Evolutionary conservation across 257 asterid genomes (phyloP).

Genomic region (Ajuga chamaepitys): DNA sequence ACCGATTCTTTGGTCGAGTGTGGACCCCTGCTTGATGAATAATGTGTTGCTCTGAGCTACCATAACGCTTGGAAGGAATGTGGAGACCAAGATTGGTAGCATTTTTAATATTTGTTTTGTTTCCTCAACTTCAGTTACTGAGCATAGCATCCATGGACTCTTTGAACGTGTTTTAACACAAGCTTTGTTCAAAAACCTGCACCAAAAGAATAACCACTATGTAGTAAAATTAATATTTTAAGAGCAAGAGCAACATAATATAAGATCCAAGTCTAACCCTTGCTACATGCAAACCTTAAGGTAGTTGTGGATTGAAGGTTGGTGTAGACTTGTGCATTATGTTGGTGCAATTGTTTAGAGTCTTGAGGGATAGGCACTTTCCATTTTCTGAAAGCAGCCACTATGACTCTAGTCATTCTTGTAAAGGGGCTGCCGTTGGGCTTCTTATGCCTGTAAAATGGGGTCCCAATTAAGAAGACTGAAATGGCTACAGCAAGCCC

Average conservation of each 20-base stretch:
- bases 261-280: too few species aligned
- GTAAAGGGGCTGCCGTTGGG: constrained; percentile 24
- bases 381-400: constrained; percentile 23
- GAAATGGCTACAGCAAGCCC: constrained; percentile 20
- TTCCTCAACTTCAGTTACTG: constrained; percentile 39
- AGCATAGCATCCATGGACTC: constrained; percentile 35
- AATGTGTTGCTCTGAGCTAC: constrained; percentile 35
- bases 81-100: constrained; percentile 28
- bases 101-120: constrained; percentile 32
- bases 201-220: background rate
- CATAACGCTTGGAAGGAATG: constrained; percentile 31
- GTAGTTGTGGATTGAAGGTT: constrained; percentile 17
- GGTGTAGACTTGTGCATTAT: constrained; percentile 3
- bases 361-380: constrained; percentile 14
- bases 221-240: too few species aligned
- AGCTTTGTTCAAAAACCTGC: constrained; percentile 31
- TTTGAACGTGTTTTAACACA: constrained; percentile 18
- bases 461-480: constrained; percentile 22
- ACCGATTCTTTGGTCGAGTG: constrained; percentile 23
- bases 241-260: too few species aligned
- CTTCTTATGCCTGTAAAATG: constrained; percentile 24
- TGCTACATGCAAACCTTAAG: constrained; percentile 18
- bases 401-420: constrained; percentile 21
- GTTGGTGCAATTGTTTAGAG: constrained; percentile 14
- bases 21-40: constrained; percentile 35